Base-by-base conservation (phyloP, 2,329 filamentous ascomycete species). In the Xylariaceae sp. region DNA sequence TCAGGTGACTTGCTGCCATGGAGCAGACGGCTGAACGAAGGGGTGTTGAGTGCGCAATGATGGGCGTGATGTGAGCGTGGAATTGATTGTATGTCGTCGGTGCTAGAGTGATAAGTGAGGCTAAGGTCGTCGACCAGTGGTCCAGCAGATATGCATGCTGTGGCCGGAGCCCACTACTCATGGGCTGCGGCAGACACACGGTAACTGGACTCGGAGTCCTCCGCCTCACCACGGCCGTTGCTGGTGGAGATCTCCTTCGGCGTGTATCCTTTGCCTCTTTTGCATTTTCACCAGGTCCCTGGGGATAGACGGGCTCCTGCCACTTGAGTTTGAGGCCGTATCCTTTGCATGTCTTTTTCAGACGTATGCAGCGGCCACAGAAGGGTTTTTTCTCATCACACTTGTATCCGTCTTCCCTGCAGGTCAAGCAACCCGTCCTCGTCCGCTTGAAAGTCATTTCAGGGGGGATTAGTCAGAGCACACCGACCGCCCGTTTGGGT, bases 381-480 rank as follows among this genome's bases (percentile, higher is more conserved):
- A 62, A 64, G 6, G 71, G 71, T 42, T 67, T 72, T 23, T 66
- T 60, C 61, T 73, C 71, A 39, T 73, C 71, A 44, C 71, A 73
- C 53, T 73, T 73, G 48, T 73, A 72, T 7, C 71, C 71, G n/a
- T 73, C 71, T 30, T 68, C 70, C 8, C 70, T 66, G 51, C 57
- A 68, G n/a, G 70, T 71, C 53, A 66, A 65, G 23, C 70, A 71
- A 5, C 70, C 70, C 6, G 69, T 70, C 47, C 69, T 63, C 1
- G 69, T 70, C 17, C 69, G 66, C 44, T 63, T 66, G 60, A 69
- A 69, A 11, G 65, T 56, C 63, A 53, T 64, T 10, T 30, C 49
- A 15, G 30, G 3, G 18, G 39, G 57, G 42, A n/a, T 30, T 30
- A 30, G 23, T 30, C 23, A 5, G 11, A 13, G 9, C 15, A 3